Percentiles rank a stretch among this genome's conserved stretches.
Conservation (phyloP, 768 basidiomycete species). For the Lanmaoa rubissima region DNA sequence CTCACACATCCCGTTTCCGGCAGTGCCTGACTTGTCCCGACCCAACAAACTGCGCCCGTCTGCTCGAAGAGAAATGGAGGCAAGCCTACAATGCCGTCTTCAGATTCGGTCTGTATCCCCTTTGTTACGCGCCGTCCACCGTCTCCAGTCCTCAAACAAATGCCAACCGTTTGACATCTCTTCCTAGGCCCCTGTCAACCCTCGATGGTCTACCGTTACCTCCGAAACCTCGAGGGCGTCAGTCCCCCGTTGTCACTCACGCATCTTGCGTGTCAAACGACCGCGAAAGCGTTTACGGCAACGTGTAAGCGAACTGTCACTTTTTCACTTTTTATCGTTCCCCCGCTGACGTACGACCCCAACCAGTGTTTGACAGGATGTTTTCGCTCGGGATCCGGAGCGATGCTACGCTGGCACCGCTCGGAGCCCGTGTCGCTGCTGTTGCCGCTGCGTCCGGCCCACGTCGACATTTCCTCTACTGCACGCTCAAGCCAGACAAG, state of each 20-base stretch:
- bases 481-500: slow-evolving; percentile 65
- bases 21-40: slow-evolving; percentile 88
- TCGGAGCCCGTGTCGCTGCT: slow-evolving; percentile 62
- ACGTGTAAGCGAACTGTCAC: no score
- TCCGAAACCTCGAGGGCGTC: slow-evolving; percentile 86
- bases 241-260: slow-evolving; percentile 85
- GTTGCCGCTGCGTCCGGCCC: slow-evolving; percentile 70
- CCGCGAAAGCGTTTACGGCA: slow-evolving; percentile 85
- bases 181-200: slow-evolving; percentile 76
- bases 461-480: slow-evolving; percentile 82
- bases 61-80: slow-evolving; percentile 91
- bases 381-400: slow-evolving; percentile 81
- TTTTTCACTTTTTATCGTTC: background rate
- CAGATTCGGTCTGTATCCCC: slow-evolving; percentile 60
- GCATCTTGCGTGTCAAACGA: slow-evolving; percentile 84
- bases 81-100: slow-evolving; percentile 86
- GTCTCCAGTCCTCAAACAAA: background rate
- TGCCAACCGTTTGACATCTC: background rate
- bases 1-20: slow-evolving; percentile 1
- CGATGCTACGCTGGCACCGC: slow-evolving; percentile 57
- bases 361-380: slow-evolving; percentile 85
- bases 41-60: slow-evolving; percentile 68
- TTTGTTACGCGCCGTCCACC: background rate
- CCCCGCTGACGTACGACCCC: background rate
- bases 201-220: slow-evolving; percentile 89